phyloP scores from a whole-genome alignment of 2,329 filamentous ascomycete species.

The Aureobasidium sp. region DNA sequence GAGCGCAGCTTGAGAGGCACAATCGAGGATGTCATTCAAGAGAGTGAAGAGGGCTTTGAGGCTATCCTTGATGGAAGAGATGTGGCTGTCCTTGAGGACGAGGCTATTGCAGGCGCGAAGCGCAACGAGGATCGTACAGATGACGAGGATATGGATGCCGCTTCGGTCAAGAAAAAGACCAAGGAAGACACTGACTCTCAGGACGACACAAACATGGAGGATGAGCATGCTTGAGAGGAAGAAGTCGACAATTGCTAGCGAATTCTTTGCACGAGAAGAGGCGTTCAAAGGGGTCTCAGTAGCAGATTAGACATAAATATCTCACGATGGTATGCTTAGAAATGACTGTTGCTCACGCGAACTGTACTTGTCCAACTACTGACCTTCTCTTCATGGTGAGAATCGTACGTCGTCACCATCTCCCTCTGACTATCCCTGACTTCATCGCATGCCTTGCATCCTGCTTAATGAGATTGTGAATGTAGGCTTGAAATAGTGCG shows the following conservation, averaged over 20 bases:
- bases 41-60: not conserved
- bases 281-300: not conserved
- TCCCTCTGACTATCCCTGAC: not conserved
- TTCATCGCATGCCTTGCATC: too few relatives aligned
- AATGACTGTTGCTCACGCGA: not conserved
- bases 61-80: conserved; percentile 5
- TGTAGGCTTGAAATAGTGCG: too few relatives aligned
- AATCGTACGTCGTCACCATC: not conserved
- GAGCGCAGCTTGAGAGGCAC: conserved; percentile 10
- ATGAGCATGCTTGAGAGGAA: not conserved
- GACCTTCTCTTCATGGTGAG: not conserved
- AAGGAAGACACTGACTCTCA: not conserved
- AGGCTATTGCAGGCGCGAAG: not conserved
- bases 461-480: too few relatives aligned
- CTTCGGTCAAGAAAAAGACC: not conserved
- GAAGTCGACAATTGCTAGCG: not conserved
- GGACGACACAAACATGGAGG: not conserved
- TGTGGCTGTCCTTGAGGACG: not conserved
- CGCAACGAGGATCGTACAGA: not conserved
- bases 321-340: conserved; percentile 8
- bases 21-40: conserved; percentile 1
- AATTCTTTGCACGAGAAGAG: not conserved
- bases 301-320: not conserved
- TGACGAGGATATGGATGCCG: not conserved
- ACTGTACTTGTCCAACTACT: not conserved